Conservation (phyloP, 2,329 filamentous ascomycete species). For the Harringtonia lauricola region DNA sequence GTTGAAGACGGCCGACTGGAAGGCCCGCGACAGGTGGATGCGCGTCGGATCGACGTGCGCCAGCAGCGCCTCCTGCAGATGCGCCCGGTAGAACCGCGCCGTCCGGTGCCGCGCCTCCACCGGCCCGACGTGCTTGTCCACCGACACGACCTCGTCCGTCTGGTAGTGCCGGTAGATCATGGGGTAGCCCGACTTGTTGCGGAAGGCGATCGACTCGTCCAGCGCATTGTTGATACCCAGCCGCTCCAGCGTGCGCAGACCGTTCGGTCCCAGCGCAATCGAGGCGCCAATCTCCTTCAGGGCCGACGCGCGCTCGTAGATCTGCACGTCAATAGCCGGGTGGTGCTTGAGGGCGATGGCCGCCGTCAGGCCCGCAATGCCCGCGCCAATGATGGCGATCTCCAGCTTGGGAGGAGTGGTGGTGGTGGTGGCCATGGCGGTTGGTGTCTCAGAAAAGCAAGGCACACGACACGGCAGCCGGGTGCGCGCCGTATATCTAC, state of each 20-base stretch:
- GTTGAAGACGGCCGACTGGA: slow-evolving; percentile 22
- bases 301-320: slow-evolving; percentile 24
- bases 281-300: slow-evolving; percentile 4
- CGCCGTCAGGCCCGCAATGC: slow-evolving; percentile 24
- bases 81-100: slow-evolving; percentile 33
- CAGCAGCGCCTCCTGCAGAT: slow-evolving; percentile 36
- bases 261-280: slow-evolving; percentile 37
- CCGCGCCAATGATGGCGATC: slow-evolving; percentile 7
- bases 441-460: no score
- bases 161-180: slow-evolving; percentile 36
- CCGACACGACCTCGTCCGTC: slow-evolving; percentile 31
- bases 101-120: slow-evolving; percentile 27
- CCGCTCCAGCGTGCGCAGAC: slow-evolving; percentile 37
- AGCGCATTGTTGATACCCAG: slow-evolving; percentile 36
- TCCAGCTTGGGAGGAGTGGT: neutral
- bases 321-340: slow-evolving; percentile 16
- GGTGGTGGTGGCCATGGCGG: no score
- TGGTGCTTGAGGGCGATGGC: slow-evolving; percentile 17
- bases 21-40: slow-evolving; percentile 32
- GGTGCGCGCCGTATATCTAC: no score
- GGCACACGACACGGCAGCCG: no score
- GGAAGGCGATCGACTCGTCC: slow-evolving; percentile 25
- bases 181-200: slow-evolving; percentile 27
- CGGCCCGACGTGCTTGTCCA: slow-evolving; percentile 28
- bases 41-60: slow-evolving; percentile 28